These are phyloP conservation scores for Zoysia japonica DNA, from an alignment of 176 grass and related monocot species.

Conservation along the genomic window DNA sequence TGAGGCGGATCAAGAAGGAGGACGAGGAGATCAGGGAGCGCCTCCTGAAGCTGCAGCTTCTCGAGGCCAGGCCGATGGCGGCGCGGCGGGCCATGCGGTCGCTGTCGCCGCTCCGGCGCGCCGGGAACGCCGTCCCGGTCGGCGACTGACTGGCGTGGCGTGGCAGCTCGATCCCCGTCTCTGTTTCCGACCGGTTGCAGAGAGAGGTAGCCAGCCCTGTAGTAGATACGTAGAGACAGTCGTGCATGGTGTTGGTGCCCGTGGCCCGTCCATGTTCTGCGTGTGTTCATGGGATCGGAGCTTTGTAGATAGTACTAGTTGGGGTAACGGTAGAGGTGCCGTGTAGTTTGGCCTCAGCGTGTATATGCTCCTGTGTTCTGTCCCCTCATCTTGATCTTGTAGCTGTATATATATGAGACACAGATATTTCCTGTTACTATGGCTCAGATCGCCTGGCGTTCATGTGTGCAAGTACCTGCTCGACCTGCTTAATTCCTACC, in stretches of 20 bases:
- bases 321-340: neutral
- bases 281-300: constrained; percentile 40
- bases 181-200: neutral
- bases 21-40: constrained; percentile 63
- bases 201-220: neutral
- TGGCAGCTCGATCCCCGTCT: neutral
- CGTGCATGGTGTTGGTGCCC: constrained; percentile 47
- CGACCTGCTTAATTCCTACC: neutral
- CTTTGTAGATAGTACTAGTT: neutral
- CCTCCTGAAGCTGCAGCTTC: constrained; percentile 43
- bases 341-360: neutral
- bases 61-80: constrained; percentile 43
- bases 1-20: constrained; percentile 75
- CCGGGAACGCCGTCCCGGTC: constrained; percentile 42
- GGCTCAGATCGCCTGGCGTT: neutral
- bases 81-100: constrained; percentile 45
- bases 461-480: neutral
- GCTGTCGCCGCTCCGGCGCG: constrained; percentile 52
- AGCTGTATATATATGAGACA: neutral
- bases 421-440: too few relatives aligned
- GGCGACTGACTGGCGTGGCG: neutral
- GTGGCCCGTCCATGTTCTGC: constrained; percentile 38
- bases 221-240: constrained; percentile 4
- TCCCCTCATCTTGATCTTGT: constrained; percentile 10
- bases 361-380: neutral